These are phyloP conservation scores for Dendrostoma leiphaemia DNA, from an alignment of 2,329 filamentous ascomycete genomes.

Conservation along the genomic window DNA sequence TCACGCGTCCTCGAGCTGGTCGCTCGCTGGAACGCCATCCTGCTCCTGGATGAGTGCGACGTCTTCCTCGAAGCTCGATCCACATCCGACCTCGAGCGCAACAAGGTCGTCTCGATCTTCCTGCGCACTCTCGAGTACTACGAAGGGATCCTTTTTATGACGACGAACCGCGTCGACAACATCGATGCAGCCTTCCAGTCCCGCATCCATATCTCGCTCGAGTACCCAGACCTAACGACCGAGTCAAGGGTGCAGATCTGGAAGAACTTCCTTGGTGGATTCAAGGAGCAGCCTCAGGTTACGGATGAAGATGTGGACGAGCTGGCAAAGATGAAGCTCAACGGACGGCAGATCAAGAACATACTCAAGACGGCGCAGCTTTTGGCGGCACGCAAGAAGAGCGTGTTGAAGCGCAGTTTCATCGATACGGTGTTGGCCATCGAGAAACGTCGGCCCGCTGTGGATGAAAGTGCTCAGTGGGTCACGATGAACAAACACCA, in stretches of 20 bases:
- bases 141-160: constrained; percentile 47
- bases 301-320: constrained; percentile 34
- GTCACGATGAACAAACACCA: neutral
- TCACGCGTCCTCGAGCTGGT: constrained; percentile 71
- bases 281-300: constrained; percentile 26
- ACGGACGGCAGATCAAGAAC: constrained; percentile 36
- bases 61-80: constrained; percentile 45
- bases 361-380: constrained; percentile 34
- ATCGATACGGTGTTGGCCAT: constrained; percentile 29
- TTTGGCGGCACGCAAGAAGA: constrained; percentile 31
- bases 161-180: constrained; percentile 43
- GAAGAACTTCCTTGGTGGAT: constrained; percentile 36
- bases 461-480: neutral
- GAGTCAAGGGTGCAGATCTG: constrained; percentile 36
- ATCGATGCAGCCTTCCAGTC: constrained; percentile 48
- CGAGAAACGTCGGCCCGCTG: constrained; percentile 27
- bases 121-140: constrained; percentile 46
- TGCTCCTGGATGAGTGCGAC: constrained; percentile 70
- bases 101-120: constrained; percentile 38
- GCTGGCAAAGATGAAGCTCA: constrained; percentile 35
- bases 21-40: constrained; percentile 68
- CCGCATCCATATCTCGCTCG: constrained; percentile 46
- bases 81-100: constrained; percentile 34
- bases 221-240: constrained; percentile 41
- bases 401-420: constrained; percentile 28